Conservation (phyloP, 2,329 filamentous ascomycete species). For the Ophiostoma quercus region DNA sequence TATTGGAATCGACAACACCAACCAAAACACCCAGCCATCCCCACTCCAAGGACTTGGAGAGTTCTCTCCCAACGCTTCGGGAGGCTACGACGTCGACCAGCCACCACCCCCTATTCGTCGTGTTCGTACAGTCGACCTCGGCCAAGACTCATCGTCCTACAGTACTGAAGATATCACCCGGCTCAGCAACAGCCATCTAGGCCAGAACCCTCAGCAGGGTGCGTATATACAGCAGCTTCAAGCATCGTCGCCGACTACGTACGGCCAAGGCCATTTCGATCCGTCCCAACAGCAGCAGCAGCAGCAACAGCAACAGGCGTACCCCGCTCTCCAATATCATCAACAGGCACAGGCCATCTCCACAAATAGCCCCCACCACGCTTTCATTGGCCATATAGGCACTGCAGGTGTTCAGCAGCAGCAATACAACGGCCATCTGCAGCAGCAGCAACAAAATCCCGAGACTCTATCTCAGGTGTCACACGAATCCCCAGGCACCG, state of each 20-base stretch:
- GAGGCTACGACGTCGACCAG: constrained; percentile 38
- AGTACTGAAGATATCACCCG: constrained; percentile 39
- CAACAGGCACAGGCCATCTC: constrained; percentile 26
- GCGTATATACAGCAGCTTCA: constrained; percentile 34
- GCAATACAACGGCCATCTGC: constrained; percentile 26
- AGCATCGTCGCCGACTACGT: constrained; percentile 35
- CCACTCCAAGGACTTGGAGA: constrained; percentile 43
- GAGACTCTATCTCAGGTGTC: constrained; percentile 60
- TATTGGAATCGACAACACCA: constrained; percentile 2
- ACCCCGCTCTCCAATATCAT: constrained; percentile 27
- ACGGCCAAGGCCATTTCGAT: constrained; percentile 39
- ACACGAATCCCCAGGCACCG: constrained; percentile 53
- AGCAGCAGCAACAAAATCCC: constrained; percentile 43
- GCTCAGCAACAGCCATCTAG: constrained; percentile 37
- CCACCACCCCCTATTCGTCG: constrained; percentile 43
- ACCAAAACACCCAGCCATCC: constrained; percentile 36
- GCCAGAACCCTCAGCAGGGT: constrained; percentile 15
- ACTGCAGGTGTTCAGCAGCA: constrained; percentile 31
- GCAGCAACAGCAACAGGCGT: constrained; percentile 32
- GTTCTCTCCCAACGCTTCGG: constrained; percentile 26
- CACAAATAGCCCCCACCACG: constrained; percentile 33
- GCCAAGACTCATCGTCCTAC: constrained; percentile 42
- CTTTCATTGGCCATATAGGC: constrained; percentile 32
- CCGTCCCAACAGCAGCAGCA: constrained; percentile 32
- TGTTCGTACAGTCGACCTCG: constrained; percentile 37